Conservation (phyloP, 495 filamentous ascomycete genomes). For the Neurospora discreta region DNA sequence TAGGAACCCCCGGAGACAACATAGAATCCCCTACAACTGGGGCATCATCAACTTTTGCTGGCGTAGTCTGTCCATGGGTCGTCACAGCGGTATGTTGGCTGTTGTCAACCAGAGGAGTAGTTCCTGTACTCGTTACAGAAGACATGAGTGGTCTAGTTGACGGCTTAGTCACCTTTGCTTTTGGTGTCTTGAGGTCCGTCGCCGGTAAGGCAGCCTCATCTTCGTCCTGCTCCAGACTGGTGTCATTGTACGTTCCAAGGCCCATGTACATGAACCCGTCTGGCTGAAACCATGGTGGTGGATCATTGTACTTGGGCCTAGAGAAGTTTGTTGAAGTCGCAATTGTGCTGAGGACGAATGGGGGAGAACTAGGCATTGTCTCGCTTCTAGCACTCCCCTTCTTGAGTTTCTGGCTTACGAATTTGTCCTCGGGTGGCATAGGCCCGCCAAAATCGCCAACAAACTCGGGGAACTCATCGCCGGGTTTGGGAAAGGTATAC, state of each 20-base stretch:
- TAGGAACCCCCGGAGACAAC: neutral
- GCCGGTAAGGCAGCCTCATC: constrained; percentile 11
- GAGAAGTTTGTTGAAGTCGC: constrained; percentile 8
- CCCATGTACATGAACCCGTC: constrained; percentile 34
- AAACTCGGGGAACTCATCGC: constrained; percentile 39
- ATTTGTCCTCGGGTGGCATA: constrained; percentile 24
- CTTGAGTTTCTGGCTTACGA: constrained; percentile 25
- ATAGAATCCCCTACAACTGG: neutral
- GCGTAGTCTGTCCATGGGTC: neutral
- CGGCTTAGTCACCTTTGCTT: neutral
- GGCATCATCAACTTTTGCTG: neutral
- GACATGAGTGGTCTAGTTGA: constrained; percentile 4
- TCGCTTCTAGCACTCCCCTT: constrained; percentile 8
- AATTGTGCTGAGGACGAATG: neutral
- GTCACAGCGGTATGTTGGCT: constrained; percentile 6
- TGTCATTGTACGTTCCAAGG: constrained; percentile 24
- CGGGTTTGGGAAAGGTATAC: constrained; percentile 37
- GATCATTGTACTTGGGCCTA: neutral
- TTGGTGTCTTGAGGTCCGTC: neutral
- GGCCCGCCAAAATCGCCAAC: constrained; percentile 24
- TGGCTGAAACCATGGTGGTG: constrained; percentile 24
- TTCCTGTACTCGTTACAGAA: constrained; percentile 11
- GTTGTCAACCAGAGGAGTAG: constrained; percentile 8
- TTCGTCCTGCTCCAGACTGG: constrained; percentile 25
- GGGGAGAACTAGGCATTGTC: neutral